phyloP scores from a whole-genome alignment of 108 stramenopile genomes.

The Fragilariopsis cylindrus region DNA sequence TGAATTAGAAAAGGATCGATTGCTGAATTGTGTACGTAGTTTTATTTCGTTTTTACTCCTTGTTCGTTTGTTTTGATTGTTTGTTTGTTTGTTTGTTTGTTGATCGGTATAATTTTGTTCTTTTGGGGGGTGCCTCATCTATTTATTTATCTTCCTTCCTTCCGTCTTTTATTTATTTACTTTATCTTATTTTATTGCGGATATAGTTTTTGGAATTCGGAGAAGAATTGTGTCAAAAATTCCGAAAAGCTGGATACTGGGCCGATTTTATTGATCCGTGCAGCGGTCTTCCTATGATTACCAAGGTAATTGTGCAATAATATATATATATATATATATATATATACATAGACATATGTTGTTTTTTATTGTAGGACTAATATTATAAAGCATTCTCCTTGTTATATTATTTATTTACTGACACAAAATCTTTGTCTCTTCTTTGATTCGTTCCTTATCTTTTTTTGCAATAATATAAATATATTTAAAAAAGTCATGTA shows the following conservation, averaged over 20 bases:
- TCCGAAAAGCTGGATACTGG: conserved; percentile 73
- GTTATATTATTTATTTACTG: too few species aligned
- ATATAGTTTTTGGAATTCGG: conserved; percentile 69
- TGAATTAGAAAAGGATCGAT: conserved; percentile 83
- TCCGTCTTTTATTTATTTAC: not conserved
- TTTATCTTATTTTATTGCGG: conserved; percentile 1
- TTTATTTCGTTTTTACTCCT: too few species aligned
- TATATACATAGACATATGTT: not conserved
- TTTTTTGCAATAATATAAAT: not conserved
- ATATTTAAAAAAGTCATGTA: conserved; percentile 25
- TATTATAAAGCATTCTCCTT: too few species aligned
- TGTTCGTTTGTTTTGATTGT: too few species aligned
- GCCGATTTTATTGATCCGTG: conserved; percentile 98
- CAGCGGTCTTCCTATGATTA: conserved; percentile 93
- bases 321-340: too few species aligned
- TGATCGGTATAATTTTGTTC: not conserved
- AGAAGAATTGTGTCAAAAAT: conserved; percentile 53
- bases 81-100: not conserved
- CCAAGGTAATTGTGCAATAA: conserved; percentile 17
- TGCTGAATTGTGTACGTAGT: conserved; percentile 74
- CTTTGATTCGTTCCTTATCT: not conserved
- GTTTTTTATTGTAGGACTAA: too few species aligned
- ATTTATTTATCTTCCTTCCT: not conserved
- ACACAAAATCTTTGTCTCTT: not conserved
- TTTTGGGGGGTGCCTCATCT: not conserved